Base-by-base conservation (phyloP, 352 stramenopile genomes). In the Pythium utonaiense region DNA sequence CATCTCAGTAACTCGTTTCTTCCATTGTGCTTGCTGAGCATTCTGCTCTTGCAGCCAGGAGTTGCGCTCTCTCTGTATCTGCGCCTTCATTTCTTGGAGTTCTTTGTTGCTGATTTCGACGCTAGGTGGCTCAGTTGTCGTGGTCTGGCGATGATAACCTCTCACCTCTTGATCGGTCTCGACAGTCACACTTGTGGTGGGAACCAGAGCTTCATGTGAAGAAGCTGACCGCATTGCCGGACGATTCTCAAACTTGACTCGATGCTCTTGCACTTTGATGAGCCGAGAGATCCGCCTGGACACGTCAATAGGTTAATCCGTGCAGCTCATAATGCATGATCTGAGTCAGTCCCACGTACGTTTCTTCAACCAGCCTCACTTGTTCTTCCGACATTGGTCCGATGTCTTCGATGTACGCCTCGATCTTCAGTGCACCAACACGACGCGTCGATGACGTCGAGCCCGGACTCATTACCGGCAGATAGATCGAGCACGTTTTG, bases 401-500 rank as follows among this genome's bases (percentile, higher is more conserved):
- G 3, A 24, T 34, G 41, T 73, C 61, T 56, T 76, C 64, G 24
- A 71, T 21, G 25, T 53, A 67, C 3, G 64, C 64, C 36, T 60
- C 53, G 1, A 71, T 13, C 21, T 59, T 55, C n/a, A 71, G 28
- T 3, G 47, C 53, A 14, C 64, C 64, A 28, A 66, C 49, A 27
- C 57, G 51, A 9, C 28, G 42, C 50, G 44, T 21, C 1, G 1
- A 25, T 13, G 24, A 13, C 28, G 38, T 42, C 8, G 47, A 16
- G 22, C 31, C 42, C 6, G 17, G n/a, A 31, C 38, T 56, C 44
- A 83, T 62, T 12, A 91, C 63, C 1, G 77, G 79, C 7, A 91
- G 64, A n/a, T 74, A 80, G 16, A 91, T 80, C 16, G 71, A 78
- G 52, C 81, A 91, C 48, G 69, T 79, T 56, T 83, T 81, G 57